Evolutionary conservation across 75 land plant genomes (phyloP), one percentile per base, ranked within the genome.

Genomic region (Gnetum montanum): DNA sequence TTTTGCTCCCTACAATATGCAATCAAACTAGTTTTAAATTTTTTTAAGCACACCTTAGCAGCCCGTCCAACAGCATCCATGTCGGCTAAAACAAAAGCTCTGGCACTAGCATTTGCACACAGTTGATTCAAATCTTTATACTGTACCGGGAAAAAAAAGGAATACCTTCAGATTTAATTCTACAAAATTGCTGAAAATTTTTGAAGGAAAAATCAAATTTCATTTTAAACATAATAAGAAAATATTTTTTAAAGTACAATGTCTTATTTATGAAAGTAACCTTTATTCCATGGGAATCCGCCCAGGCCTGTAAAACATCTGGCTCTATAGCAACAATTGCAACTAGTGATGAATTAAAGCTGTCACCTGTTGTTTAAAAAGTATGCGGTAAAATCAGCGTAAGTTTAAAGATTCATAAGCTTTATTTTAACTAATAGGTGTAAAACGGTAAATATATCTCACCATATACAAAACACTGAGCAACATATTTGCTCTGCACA

Each of bases 381-480:
- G n/a, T n/a, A n/a, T n/a, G n/a, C n/a, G n/a, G 15, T 6, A 31
- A 38, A 36, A 20, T 29, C 4, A 37, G n/a, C 19, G 48, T 11
- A 35, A 60, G 27, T 8, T 22, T 60, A 30, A 45, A 46, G 6
- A 44, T 24, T 8, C 18, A 8, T 8, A 18, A 34, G 43, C 10
- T 31, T 22, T 12, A 13, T 57, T 7, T 16, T 13, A 57, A 54
- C 8, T 25, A 23, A 61, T 15, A 15, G 26, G 27, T 23, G 8
- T n/a, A n/a, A n/a, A n/a, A n/a, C n/a, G n/a, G n/a, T n/a, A n/a
- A n/a, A 12, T 12, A 8, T 49, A 13, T 30, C 81, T 69, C 59
- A 94, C 99, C 99, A 72, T 95, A 84, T 3, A 95, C 69, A 64
- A 95, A 95, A 59, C 96, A 86, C 49, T 95, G 99, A 2, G 76